Evolutionary conservation across 2,329 filamentous ascomycete species (phyloP), one percentile per base, ranked within the genome.

Genomic region (Alternaria sp.): DNA sequence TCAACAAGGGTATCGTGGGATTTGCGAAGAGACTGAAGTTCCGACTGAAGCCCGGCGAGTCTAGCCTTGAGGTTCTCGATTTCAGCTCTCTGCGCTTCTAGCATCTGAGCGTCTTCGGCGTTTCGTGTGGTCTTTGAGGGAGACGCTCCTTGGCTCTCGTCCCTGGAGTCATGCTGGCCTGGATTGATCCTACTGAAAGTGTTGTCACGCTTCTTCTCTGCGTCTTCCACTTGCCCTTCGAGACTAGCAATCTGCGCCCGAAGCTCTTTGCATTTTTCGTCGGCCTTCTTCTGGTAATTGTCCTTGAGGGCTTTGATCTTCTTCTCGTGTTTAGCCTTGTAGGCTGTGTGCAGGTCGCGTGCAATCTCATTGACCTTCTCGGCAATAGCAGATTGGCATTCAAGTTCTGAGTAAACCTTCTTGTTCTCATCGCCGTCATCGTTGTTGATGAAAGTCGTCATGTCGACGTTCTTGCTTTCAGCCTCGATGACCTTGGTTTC

Each of bases 301-400:
- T 89, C 88, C 77, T 90, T 98, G 68, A 99, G 85, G 5, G 94
- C 95, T 1, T 92, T 88, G 47, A 98, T 95, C 83, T 99, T 99
- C 66, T 90, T 93, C 83, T 98, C 95, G 79, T 99, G 96, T 83
- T 99, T 99, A 77, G 91, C 90, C 83, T 97, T 98, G 86, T 99
- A 99, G 11, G 97, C 86, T 0, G 90, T 87, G 78, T 99, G 96
- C 44, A 99, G 86, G 77, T 99, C 96, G 28, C 93, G 88, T n/a
- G 81, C 82, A 11, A 85, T 81, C 17, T 83, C 81, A 50, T 95
- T 94, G 44, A 98, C 93, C 69, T 94, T 93, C 80, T 97, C 93
- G 21, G 97, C 94, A 54, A 97, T 91, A 68, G 97, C 93, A 43
- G 83, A 84, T 32, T 86, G 78, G 69, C 86, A 78, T 70, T 84